Evolutionary conservation across 176 grass and related monocot genomes (phyloP).

Genomic region (Elymus sibiricus): DNA sequence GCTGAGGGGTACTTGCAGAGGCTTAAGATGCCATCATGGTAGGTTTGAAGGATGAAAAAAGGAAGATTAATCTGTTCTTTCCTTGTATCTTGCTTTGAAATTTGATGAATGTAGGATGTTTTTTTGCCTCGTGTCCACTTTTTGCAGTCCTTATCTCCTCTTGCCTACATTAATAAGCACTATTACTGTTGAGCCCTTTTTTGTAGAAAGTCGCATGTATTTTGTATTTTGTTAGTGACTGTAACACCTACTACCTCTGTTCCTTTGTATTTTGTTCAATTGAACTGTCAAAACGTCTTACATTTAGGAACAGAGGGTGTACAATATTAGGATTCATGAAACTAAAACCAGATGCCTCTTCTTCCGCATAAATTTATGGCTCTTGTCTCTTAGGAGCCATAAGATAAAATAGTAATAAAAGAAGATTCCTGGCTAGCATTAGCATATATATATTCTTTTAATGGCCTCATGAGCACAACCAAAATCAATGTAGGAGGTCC

Average conservation of each 20-base stretch:
- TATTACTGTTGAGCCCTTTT: not conserved
- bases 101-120: not conserved
- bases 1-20: not conserved
- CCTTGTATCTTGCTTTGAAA: not conserved
- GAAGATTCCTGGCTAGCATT: no score
- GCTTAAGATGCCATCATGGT: not conserved
- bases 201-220: no score
- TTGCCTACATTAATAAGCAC: not conserved
- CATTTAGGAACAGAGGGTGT: no score
- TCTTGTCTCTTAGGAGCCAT: not conserved
- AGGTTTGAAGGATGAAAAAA: not conserved
- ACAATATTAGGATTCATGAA: not conserved
- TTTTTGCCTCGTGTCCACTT: not conserved
- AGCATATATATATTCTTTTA: not conserved
- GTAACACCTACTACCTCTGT: no score
- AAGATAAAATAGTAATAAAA: not conserved
- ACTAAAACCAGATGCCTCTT: not conserved
- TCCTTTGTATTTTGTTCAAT: no score
- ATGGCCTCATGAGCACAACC: not conserved
- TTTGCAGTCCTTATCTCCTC: not conserved
- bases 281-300: no score
- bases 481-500: not conserved
- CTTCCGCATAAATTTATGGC: not conserved
- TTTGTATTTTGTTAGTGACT: no score
- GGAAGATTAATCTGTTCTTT: not conserved